phyloP scores from a whole-genome alignment of 108 stramenopile genomes.

The Nannochloropsis gaditana region DNA sequence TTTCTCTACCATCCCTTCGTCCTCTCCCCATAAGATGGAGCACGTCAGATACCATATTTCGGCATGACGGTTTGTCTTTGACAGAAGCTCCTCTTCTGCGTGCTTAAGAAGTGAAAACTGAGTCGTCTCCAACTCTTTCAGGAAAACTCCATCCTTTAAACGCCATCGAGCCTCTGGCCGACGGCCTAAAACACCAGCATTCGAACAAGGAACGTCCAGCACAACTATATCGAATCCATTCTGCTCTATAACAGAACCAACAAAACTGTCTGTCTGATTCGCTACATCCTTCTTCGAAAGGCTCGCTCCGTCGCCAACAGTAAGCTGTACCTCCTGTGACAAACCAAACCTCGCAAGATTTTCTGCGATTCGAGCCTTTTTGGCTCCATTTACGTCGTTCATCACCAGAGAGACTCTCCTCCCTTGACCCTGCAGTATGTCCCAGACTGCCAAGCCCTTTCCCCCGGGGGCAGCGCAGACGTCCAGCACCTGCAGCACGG shows the following conservation, averaged over 20 bases:
- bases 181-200: neutral
- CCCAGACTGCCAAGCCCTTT: neutral
- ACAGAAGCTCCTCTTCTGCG: slow-evolving; percentile 12
- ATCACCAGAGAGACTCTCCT: neutral
- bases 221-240: slow-evolving; percentile 11
- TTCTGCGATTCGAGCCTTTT: neutral
- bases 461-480: neutral
- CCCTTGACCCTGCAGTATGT: neutral
- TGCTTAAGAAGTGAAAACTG: neutral
- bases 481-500: neutral
- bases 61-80: neutral
- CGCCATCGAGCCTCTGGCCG: neutral
- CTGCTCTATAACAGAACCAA: neutral
- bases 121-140: neutral
- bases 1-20: neutral
- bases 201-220: neutral
- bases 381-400: neutral
- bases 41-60: slow-evolving; percentile 11
- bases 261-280: neutral
- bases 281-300: neutral
- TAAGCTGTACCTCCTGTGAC: neutral
- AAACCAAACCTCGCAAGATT: neutral
- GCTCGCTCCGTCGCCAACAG: neutral
- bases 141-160: neutral
- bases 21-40: neutral